phyloP scores from a whole-genome alignment of 2,329 filamentous ascomycete species.

The Aschersonia sp. region DNA sequence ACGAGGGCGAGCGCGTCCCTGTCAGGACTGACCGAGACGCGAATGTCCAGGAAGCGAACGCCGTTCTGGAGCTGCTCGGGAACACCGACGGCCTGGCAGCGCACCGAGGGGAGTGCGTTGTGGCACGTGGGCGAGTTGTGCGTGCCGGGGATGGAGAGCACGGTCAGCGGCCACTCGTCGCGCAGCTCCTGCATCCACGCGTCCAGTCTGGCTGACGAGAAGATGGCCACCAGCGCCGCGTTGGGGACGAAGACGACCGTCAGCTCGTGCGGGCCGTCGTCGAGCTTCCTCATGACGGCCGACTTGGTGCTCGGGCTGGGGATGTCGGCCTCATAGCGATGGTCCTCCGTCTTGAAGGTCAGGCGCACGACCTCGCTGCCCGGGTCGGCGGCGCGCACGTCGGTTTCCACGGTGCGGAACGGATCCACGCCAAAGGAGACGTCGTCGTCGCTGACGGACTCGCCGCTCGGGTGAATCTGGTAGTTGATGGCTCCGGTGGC shows the following conservation, averaged over 20 bases:
- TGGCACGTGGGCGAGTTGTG: constrained; percentile 87
- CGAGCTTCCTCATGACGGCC: constrained; percentile 42
- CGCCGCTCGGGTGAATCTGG: constrained; percentile 30
- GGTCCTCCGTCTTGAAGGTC: constrained; percentile 47
- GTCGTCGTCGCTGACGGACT: constrained; percentile 46
- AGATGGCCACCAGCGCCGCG: constrained; percentile 44
- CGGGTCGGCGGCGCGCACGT: constrained; percentile 43
- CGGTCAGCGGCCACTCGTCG: constrained; percentile 58
- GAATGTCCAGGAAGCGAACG: constrained; percentile 86
- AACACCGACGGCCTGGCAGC: constrained; percentile 74
- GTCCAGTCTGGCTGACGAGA: constrained; percentile 53
- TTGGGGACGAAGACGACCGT: constrained; percentile 51
- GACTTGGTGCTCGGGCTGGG: constrained; percentile 47
- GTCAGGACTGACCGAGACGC: constrained; percentile 42
- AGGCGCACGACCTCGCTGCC: constrained; percentile 56
- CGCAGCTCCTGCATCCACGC: constrained; percentile 71
- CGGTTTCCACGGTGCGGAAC: constrained; percentile 45
- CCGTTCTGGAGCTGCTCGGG: constrained; percentile 73
- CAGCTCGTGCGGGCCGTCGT: constrained; percentile 36
- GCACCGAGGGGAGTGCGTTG: constrained; percentile 76
- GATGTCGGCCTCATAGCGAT: constrained; percentile 54
- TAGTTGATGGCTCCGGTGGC: constrained; percentile 19
- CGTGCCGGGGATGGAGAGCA: constrained; percentile 83
- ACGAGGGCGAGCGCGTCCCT: constrained; percentile 66
- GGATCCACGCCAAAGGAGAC: constrained; percentile 49